Evolutionary conservation across 768 basidiomycete genomes (phyloP), one percentile per base, ranked within the genome.

Genomic region (Chalciporus sphaerocephalus): DNA sequence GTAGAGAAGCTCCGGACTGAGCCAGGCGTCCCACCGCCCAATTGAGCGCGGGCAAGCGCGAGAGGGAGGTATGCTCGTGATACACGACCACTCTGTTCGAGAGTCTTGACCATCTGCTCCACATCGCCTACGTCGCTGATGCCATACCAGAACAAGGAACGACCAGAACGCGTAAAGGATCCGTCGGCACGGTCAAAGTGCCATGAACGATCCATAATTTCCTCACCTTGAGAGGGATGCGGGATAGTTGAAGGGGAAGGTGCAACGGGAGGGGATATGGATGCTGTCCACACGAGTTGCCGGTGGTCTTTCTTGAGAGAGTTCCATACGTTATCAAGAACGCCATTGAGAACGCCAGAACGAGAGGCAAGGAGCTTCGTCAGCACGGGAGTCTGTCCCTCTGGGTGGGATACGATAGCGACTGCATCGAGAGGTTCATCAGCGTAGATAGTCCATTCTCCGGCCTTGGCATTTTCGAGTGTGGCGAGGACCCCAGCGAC

Each of bases 141-240:
- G 35, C 96, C 96, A 62, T 95, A 98, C 95, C 96, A 99, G 79
- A 96, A 98, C 60, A 99, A 69, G 59, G 85, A 93, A 68, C 83
- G 83, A 16, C 95, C 94, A 15, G 90, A 90, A 30, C 96, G 78
- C 15, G 93, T 95, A 73, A 99, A 99, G 67, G 89, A 92, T 1
- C 96, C 96, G 55, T 98, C 94, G 0, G 96, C 92, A 44, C 93
- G 83, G 73, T 99, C 95, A 58, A 97, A 99, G 71, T 99, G 95
- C 96, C 96, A 99, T 4, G 86, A 80, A 32, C 94, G 83, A 69
- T 96, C 94, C 39, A 61, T 52, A 45, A 60, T 61, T 70, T 98
- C 95, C 64, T 98, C 95, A 53, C 97, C 93, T 24, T 54, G 60
- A 33, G 50, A 40, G 22, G 48, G 42, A 0, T 56, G 50, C 20